Conservation (phyloP, 2,329 filamentous ascomycete genomes). For the Pezizomycotina sp. region DNA sequence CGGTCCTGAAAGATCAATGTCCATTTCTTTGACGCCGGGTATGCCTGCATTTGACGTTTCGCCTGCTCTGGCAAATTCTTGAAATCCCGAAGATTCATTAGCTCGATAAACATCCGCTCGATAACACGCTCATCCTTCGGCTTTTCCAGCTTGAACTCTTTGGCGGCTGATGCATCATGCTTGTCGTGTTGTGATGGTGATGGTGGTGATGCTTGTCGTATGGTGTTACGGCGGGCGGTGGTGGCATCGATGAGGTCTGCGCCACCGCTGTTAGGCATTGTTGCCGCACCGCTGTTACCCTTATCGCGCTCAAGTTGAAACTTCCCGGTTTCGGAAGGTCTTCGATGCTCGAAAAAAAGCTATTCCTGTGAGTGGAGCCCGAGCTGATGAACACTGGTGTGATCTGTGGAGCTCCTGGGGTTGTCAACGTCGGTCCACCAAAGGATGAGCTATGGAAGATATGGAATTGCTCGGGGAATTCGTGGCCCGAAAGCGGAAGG, state of each 20-base stretch:
- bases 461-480: constrained; percentile 33
- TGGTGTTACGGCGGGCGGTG: constrained; percentile 1
- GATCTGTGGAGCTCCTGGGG: constrained; percentile 43
- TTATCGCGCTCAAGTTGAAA: constrained; percentile 10
- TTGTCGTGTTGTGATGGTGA: constrained; percentile 8
- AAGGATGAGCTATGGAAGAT: constrained; percentile 30
- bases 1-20: constrained; percentile 90
- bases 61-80: constrained; percentile 93
- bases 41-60: constrained; percentile 85
- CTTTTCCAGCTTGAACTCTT: constrained; percentile 48
- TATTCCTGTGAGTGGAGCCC: constrained; percentile 18
- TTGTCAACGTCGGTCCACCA: constrained; percentile 29
- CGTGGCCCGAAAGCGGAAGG: constrained; percentile 35
- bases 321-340: constrained; percentile 14
- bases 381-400: constrained; percentile 42
- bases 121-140: constrained; percentile 69
- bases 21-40: constrained; percentile 92
- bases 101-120: constrained; percentile 74
- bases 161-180: constrained; percentile 21
- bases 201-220: constrained; percentile 8
- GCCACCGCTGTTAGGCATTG: background rate
- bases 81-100: constrained; percentile 97
- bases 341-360: constrained; percentile 17
- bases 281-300: too few species aligned
- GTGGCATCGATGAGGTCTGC: constrained; percentile 2